phyloP scores from a whole-genome alignment of 2,329 filamentous ascomycete genomes.

The Fusarium phyllophilum region DNA sequence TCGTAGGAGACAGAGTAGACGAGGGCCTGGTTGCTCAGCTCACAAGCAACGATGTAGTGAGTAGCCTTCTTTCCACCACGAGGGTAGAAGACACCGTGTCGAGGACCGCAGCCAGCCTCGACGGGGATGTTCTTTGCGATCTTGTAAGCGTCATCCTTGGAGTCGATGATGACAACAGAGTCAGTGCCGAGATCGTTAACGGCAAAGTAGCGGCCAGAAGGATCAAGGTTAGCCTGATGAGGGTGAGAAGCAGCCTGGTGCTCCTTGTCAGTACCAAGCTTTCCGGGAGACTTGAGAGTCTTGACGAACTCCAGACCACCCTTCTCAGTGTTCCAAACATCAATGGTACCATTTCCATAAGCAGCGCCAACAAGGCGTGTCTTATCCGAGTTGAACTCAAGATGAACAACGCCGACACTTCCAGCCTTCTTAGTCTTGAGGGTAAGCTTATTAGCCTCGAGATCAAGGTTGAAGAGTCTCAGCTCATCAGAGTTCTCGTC shows the following conservation, averaged over 20 bases:
- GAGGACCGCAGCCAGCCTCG: constrained; percentile 56
- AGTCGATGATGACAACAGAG: constrained; percentile 58
- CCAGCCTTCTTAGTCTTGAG: constrained; percentile 47
- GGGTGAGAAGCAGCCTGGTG: constrained; percentile 53
- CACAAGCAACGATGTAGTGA: constrained; percentile 60
- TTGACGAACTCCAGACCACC: constrained; percentile 53
- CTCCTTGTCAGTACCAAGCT: constrained; percentile 48
- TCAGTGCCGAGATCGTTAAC: constrained; percentile 62
- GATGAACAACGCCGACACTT: constrained; percentile 57
- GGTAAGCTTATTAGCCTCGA: constrained; percentile 44
- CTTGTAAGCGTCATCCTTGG: constrained; percentile 52
- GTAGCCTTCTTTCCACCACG: constrained; percentile 47
- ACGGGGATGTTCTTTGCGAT: constrained; percentile 50
- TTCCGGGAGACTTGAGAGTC: constrained; percentile 49
- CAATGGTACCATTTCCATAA: constrained; percentile 54
- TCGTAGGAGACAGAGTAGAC: constrained; percentile 56
- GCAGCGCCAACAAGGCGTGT: constrained; percentile 58
- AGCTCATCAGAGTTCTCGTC: constrained; percentile 57
- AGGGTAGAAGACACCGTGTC: constrained; percentile 61
- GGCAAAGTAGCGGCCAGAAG: constrained; percentile 60
- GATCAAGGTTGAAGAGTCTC: constrained; percentile 54
- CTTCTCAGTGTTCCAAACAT: constrained; percentile 57
- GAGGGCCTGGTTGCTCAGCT: constrained; percentile 57
- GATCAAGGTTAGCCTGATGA: constrained; percentile 61
- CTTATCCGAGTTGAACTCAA: constrained; percentile 57